Base-by-base conservation (phyloP, 108 stramenopile genomes). In the Cyclotella baltica region DNA sequence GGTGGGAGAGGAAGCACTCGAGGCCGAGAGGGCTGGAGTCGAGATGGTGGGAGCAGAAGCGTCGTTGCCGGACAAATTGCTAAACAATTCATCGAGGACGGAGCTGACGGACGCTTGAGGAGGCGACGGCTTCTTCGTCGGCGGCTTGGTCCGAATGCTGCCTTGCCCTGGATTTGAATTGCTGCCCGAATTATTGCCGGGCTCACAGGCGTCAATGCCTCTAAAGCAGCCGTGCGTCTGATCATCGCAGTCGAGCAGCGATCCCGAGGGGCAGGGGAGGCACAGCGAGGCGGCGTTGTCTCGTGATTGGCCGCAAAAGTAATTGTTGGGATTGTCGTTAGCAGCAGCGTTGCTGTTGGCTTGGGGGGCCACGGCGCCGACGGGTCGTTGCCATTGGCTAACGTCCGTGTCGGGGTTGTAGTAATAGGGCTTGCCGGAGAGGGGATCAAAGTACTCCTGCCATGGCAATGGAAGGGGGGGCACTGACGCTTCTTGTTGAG, bases 391-490 rank as follows among this genome's bases (percentile, higher is more conserved):
- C 40, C 40, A 43, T 13, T 43, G 40, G 13, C 92, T 92, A 16
- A 91, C 90, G 16, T 91, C 88, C 51, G 88, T 86, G 20, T 50
- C 61, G 27, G 87, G 72, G 65, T 95, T 89, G 77, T 92, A 90
- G 61, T 95, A 95, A 71, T 95, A 95, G 19, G 79, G 66, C 29
- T 75, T 80, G 3, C 94, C 94, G n/a, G 88, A 90, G 2, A 81
- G 62, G 11, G 85, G 90, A 80, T 94, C 93, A 31, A 89, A 68
- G 57, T 92, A 81, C 56, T 92, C 93, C 38, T 78, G 80, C 93
- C 93, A 94, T 20, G 87, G 87, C 19, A 61, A 55, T 28, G 87
- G 86, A n/a, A 55, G 22, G 55, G 11, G 20, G 13, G 23, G 11
- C 3, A 1, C 5, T 23, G 4, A 16, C 0, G 34, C 62, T 28